Conservation (phyloP, 331 rosid species). For the Spiraea crenata region DNA sequence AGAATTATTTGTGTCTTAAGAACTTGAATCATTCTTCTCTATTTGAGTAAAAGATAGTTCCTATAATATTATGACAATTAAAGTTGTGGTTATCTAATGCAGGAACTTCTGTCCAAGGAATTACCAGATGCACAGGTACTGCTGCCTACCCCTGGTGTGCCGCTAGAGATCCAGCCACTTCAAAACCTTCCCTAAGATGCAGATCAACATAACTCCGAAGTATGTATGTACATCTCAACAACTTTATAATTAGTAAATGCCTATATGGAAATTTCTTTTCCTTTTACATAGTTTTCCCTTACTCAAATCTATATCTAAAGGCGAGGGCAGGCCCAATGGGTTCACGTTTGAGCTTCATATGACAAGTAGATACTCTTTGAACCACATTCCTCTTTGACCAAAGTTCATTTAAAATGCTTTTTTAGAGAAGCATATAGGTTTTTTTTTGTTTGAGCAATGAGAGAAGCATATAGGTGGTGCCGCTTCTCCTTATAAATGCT, state of each 20-base stretch:
- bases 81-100: conserved; percentile 31
- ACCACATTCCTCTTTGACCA: too few species aligned
- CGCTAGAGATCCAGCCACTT: conserved; percentile 52
- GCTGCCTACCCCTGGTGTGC: conserved; percentile 66
- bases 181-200: conserved; percentile 17
- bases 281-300: too few species aligned
- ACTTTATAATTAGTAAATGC: not conserved
- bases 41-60: not conserved
- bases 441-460: too few species aligned
- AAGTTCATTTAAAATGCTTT: too few species aligned
- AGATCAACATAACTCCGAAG: not conserved
- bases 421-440: too few species aligned
- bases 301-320: not conserved
- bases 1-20: too few species aligned
- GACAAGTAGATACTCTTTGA: too few species aligned
- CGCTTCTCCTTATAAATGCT: too few species aligned
- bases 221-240: conserved; percentile 1
- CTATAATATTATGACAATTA: not conserved
- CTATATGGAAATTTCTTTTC: too few species aligned
- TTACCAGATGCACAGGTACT: conserved; percentile 57
- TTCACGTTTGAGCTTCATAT: not conserved
- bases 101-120: conserved; percentile 77
- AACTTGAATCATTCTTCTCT: too few species aligned
- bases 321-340: not conserved
- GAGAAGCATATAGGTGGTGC: too few species aligned